Evolutionary conservation across 1,139 yeast species (phyloP).

Genomic region (Debaryomyces psychrophilus): DNA sequence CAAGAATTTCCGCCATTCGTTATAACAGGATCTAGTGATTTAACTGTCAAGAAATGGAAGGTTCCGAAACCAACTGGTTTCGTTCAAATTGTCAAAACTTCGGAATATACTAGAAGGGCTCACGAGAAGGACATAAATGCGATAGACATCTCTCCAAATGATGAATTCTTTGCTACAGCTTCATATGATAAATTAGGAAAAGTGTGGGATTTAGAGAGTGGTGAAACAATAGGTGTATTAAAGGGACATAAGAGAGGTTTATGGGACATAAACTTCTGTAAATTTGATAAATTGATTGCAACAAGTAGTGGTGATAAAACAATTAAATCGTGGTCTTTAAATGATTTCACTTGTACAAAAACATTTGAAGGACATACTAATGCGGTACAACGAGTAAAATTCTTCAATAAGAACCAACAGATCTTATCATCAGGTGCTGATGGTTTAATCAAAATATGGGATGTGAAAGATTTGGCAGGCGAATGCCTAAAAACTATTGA

Average conservation of each 20-base stretch:
- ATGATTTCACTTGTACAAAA: constrained; percentile 70
- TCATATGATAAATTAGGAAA: constrained; percentile 94
- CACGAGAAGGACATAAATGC: constrained; percentile 96
- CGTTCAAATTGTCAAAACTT: constrained; percentile 43
- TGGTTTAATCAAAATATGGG: constrained; percentile 93
- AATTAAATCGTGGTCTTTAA: constrained; percentile 83
- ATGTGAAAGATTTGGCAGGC: constrained; percentile 57
- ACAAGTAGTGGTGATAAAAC: constrained; percentile 94
- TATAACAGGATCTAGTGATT: constrained; percentile 84
- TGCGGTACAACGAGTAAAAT: constrained; percentile 81
- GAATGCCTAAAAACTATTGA: constrained; percentile 84
- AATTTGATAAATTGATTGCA: constrained; percentile 70
- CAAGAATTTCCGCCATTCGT: constrained; percentile 67
- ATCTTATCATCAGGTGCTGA: constrained; percentile 90
- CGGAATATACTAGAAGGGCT: constrained; percentile 90
- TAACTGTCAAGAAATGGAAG: constrained; percentile 89
- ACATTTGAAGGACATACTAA: constrained; percentile 96
- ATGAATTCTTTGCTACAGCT: constrained; percentile 86
- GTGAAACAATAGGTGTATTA: constrained; percentile 82
- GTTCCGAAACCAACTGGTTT: constrained; percentile 49
- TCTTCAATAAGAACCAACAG: constrained; percentile 68
- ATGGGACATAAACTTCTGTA: constrained; percentile 87
- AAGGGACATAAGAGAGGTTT: constrained; percentile 93
- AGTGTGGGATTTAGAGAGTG: constrained; percentile 79
- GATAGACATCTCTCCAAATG: constrained; percentile 85